Evolutionary conservation across 352 stramenopile species (phyloP), one percentile per base, ranked within the genome.

Genomic region (Phytophthora sojae): DNA sequence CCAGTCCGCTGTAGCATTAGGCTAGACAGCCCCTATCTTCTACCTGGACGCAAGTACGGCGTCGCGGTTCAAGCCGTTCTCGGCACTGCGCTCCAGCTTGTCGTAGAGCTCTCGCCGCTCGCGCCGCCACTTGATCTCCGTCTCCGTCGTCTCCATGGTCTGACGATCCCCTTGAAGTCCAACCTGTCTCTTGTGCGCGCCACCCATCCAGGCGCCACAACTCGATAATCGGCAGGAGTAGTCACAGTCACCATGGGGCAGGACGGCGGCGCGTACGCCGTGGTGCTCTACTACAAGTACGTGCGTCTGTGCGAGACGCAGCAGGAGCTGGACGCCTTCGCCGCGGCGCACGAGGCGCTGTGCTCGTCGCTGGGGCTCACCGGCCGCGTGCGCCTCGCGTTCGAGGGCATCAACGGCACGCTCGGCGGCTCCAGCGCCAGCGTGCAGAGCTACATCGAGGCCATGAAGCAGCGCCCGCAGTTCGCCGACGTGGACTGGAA

Each of bases 281-380:
- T 94, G 26, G 79, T 95, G 71, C 84, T 95, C 21, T 95, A 89
- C 77, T 96, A 96, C 81, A 94, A 93, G 76, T 96, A 96, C 68
- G 81, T 89, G 53, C 62, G 66, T 35, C 67, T 96, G n/a, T 83
- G 80, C 55, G 71, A 86, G 53, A 75, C 75, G 2, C 57, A 59
- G n/a, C 60, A 69, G 25, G 69, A 85, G 58, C 70, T 92, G 29
- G 45, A 71, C 45, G 47, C 58, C 30, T 71, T 86, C 39, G 80
- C 86, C 25, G 58, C 23, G 0, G 53, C 64, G 26, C 90, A 96
- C 12, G 66, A 89, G 37, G 2, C 53, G 23, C 67, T 95, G 23
- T 94, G 87, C 60, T 45, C 44, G 42, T 77, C 71, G 8, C 75
- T 96, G 44, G 35, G 56, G 32, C 86, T 97, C 65, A 75, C 68